A percentile compares a stretch with the other conserved stretches of the same genome.
These are phyloP conservation scores for Cadophora luteo-olivacea DNA, from an alignment of 2,329 filamentous ascomycete genomes.

Conservation along the genomic window DNA sequence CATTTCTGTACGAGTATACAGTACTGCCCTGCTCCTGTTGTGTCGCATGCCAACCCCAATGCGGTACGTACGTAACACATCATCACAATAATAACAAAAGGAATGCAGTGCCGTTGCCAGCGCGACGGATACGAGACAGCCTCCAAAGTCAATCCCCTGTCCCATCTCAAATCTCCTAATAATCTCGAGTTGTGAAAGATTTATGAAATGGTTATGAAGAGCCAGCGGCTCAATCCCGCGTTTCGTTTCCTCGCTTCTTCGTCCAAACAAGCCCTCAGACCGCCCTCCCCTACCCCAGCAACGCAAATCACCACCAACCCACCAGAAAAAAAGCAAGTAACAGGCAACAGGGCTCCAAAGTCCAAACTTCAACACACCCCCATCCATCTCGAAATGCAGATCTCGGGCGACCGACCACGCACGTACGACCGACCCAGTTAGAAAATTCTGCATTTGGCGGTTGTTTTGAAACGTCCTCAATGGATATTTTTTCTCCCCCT, in stretches of 20 bases:
- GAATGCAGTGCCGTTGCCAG: not conserved
- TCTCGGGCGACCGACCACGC: not conserved
- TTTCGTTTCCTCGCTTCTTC: not conserved
- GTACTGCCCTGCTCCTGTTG: not conserved
- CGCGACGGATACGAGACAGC: not conserved
- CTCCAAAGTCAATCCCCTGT: not conserved
- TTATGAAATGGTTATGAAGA: not conserved
- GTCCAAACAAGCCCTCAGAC: not conserved
- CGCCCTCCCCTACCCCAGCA: not conserved
- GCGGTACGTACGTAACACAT: not conserved
- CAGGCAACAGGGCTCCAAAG: not conserved
- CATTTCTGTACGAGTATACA: too few relatives aligned
- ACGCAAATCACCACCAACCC: not conserved
- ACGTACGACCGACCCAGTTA: too few relatives aligned
- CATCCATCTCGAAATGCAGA: not conserved
- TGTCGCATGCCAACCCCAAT: not conserved
- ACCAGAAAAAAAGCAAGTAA: not conserved
- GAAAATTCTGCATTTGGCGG: too few relatives aligned
- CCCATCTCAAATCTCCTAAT: not conserved
- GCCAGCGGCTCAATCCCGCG: conserved; percentile 10
- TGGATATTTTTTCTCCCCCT: too few relatives aligned
- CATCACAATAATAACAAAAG: not conserved
- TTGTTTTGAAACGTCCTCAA: too few relatives aligned
- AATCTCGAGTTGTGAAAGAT: not conserved
- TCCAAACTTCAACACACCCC: not conserved